Evolutionary conservation across 1,284 basidiomycete species (phyloP), one percentile per base, ranked within the genome.

Genomic region (Phlebopus sp.): DNA sequence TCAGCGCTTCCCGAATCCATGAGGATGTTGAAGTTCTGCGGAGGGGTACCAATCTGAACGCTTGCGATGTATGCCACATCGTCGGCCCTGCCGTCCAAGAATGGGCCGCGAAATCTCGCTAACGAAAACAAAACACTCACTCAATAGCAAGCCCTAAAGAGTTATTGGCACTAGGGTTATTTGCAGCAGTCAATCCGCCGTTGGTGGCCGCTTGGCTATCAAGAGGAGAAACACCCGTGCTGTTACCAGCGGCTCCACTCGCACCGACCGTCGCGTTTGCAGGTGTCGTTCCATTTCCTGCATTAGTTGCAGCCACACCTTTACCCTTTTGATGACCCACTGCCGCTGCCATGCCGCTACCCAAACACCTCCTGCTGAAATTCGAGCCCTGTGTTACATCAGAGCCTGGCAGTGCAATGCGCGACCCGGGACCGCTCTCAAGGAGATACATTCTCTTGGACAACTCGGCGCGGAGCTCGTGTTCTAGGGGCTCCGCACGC

Each of bases 1-100:
- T 95, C 92, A 13, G 89, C 84, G 7, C 85, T 90, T 29, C 92
- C 92, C 21, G 87, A 88, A 69, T 95, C 92, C 82, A 91, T 84
- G 42, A 94, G 76, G 59, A 95, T 67, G 29, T 76, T 72, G 69
- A 89, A 94, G 57, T 82, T 68, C 36, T 67, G 72, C 2, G 86
- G 78, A n/a, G 87, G 87, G 3, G 84, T 88, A 32, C 91, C 91
- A 54, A 94, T 79, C 63, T 86, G 78, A 29, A 94, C 66, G 21
- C 78, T 83, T 6, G 86, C 84, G 42, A 92, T 72, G 67, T 92
- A 81, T 10, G 71, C 72, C 14, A 78, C 55, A 57, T 81, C 79
- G 34, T 72, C 52, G 14, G 68, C 69, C 51, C 78, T 76, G 34
- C 11, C 39, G 27, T 38, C 15, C 18, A 23, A 36, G 13, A 31